Evolutionary conservation across 768 basidiomycete species (phyloP).

Genomic region (Leccinum barrowsii): DNA sequence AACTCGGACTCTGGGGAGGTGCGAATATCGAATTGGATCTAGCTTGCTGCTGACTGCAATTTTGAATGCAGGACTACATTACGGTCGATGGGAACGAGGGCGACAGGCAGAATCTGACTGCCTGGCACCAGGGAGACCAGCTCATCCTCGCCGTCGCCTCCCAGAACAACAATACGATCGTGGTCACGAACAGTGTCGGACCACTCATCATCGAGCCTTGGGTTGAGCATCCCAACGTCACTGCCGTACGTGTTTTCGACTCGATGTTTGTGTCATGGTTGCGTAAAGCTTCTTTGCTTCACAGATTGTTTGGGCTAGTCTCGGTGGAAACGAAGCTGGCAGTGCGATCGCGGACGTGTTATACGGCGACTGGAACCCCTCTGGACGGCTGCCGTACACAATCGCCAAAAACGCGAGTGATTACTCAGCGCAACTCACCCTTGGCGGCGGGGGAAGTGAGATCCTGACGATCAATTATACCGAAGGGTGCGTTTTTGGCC

Average conservation of each 20-base stretch:
- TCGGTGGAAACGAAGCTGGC: conserved; percentile 75
- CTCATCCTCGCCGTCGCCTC: conserved; percentile 57
- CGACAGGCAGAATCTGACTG: conserved; percentile 37
- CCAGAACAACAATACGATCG: conserved; percentile 72
- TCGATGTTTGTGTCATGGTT: conserved; percentile 7
- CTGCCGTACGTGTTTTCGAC: conserved; percentile 48
- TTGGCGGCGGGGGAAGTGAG: conserved; percentile 22
- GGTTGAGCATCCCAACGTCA: conserved; percentile 73
- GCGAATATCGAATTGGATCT: neutral
- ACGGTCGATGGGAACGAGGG: conserved; percentile 54
- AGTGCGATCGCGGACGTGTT: conserved; percentile 75
- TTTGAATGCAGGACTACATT: conserved; percentile 40
- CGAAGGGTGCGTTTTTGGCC: conserved; percentile 37
- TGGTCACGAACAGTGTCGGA: conserved; percentile 73
- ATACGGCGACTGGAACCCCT: conserved; percentile 74
- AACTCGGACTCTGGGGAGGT: conserved; percentile 82
- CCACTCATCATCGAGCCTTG: conserved; percentile 66
- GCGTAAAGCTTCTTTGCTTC: conserved; percentile 13
- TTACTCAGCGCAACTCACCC: conserved; percentile 43
- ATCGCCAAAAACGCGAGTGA: conserved; percentile 59
- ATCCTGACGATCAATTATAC: conserved; percentile 56
- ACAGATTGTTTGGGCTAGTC: conserved; percentile 46
- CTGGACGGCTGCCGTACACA: conserved; percentile 67
- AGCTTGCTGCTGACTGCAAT: neutral
- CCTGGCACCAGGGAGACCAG: conserved; percentile 35